Conservation (phyloP, 345 rosid species). For the Lagerstroemia speciosa region DNA sequence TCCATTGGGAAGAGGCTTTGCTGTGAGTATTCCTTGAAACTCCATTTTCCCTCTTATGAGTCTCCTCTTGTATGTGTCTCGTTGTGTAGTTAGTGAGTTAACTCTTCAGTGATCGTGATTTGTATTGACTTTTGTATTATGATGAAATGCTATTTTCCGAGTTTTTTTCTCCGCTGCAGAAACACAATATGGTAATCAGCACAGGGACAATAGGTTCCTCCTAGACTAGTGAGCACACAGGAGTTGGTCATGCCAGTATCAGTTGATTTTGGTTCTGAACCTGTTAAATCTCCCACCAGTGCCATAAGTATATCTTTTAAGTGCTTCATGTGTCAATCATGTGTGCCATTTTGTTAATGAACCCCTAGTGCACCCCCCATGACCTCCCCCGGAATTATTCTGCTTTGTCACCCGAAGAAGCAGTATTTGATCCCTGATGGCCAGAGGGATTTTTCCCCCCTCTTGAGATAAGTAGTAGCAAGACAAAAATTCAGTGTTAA, state of each 20-base stretch:
- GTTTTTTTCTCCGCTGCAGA: no score
- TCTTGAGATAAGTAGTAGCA: no score
- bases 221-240: background rate
- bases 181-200: background rate
- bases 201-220: background rate
- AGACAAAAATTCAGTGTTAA: no score
- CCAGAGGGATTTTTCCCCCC: no score
- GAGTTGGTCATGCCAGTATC: background rate
- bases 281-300: background rate
- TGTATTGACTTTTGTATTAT: background rate
- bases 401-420: background rate
- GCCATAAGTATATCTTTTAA: background rate
- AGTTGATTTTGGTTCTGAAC: background rate
- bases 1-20: conserved; percentile 66
- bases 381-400: background rate
- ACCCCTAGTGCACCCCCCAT: background rate
- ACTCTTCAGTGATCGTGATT: background rate
- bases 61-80: background rate
- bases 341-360: background rate
- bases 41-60: background rate
- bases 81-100: background rate
- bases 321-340: background rate
- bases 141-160: background rate
- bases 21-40: conserved; percentile 32
- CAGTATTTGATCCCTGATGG: no score